Evolutionary conservation across 78 protist species (phyloP).

Genomic region (Cavenderia fasciculata): DNA sequence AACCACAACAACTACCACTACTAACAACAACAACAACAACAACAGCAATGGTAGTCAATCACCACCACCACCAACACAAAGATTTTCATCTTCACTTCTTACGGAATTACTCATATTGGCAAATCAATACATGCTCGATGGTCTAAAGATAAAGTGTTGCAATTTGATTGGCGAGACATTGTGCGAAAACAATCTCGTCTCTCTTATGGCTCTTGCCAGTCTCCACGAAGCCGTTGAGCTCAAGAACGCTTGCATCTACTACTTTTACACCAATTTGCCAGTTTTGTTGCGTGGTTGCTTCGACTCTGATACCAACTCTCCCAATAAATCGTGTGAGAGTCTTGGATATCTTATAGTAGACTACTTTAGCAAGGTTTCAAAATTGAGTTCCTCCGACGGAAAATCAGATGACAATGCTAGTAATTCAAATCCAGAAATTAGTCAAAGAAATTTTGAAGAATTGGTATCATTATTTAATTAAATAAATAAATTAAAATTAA

Average conservation of each 20-base stretch:
- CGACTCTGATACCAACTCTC: background rate
- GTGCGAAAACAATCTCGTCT: constrained; percentile 16
- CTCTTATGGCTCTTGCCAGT: constrained; percentile 47
- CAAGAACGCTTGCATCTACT: constrained; percentile 47
- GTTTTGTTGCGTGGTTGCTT: constrained; percentile 51
- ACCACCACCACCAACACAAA: background rate
- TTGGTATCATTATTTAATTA: constrained; percentile 42
- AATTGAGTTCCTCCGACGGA: constrained; percentile 30
- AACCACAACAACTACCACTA: background rate
- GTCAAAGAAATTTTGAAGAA: constrained; percentile 54
- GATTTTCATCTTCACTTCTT: constrained; percentile 15
- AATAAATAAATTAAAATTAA: background rate
- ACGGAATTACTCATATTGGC: constrained; percentile 55
- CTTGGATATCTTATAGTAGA: constrained; percentile 64
- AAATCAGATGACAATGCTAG: constrained; percentile 18
- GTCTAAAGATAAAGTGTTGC: constrained; percentile 66
- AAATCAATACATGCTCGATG: constrained; percentile 73
- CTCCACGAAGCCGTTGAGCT: constrained; percentile 64
- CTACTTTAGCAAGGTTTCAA: constrained; percentile 65
- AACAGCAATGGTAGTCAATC: background rate
- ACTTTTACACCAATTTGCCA: constrained; percentile 53
- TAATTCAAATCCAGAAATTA: constrained; percentile 4
- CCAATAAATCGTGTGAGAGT: constrained; percentile 22
- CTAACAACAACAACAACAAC: background rate
- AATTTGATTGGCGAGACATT: constrained; percentile 67